A percentile compares a stretch with the other conserved stretches of the same genome.
Evolutionary conservation across 1,139 yeast genomes (phyloP).

Genomic region (Lodderomyces elongisporus): DNA sequence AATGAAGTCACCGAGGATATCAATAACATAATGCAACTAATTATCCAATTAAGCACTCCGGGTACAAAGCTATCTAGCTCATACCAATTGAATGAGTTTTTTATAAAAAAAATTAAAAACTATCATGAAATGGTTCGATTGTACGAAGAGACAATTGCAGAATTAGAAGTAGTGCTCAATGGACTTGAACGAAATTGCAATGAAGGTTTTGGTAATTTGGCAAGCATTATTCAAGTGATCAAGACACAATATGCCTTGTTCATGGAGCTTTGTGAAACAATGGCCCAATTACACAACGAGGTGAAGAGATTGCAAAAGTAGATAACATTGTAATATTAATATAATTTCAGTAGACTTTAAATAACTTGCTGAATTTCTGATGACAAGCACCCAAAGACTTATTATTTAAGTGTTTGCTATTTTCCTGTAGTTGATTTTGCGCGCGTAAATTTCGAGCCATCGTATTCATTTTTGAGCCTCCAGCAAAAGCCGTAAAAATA

Average conservation of each 20-base stretch:
- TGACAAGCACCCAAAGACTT: too few species aligned
- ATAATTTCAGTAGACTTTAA: not conserved
- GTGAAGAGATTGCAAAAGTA: constrained; percentile 18
- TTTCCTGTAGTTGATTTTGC: too few species aligned
- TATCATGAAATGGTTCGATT: constrained; percentile 61
- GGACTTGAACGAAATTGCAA: constrained; percentile 42
- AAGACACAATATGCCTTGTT: constrained; percentile 79
- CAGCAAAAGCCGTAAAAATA: too few species aligned
- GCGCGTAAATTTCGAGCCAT: too few species aligned
- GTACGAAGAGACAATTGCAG: constrained; percentile 72
- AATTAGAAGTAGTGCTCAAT: constrained; percentile 50
- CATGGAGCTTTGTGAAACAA: constrained; percentile 85
- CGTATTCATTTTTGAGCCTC: too few species aligned
- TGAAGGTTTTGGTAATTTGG: constrained; percentile 49
- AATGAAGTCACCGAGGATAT: constrained; percentile 67
- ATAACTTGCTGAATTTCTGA: too few species aligned
- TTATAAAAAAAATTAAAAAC: constrained; percentile 55
- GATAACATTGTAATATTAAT: constrained; percentile 4
- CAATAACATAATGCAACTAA: constrained; percentile 60
- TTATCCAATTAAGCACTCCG: constrained; percentile 62
- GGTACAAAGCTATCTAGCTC: constrained; percentile 61
- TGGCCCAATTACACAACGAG: constrained; percentile 84
- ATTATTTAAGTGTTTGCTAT: too few species aligned
- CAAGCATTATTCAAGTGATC: constrained; percentile 58
- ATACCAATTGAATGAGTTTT: constrained; percentile 43